Base-by-base conservation (phyloP, 495 filamentous ascomycete species). In the Lasiosphaeris hirsuta region DNA sequence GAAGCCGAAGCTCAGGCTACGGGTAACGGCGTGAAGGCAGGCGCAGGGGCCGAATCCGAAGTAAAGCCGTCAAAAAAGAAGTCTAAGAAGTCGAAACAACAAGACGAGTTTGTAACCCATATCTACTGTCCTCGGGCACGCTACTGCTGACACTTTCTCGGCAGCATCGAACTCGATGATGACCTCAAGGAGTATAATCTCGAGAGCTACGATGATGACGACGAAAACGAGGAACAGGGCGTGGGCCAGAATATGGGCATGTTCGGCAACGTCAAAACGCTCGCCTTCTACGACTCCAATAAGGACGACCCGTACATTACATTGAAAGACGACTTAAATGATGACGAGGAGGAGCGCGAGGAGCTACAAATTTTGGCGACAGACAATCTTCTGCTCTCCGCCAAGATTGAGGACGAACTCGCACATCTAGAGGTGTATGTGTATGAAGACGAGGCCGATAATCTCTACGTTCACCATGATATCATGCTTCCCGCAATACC, bases 401-500 rank as follows among this genome's bases (percentile, higher is more conserved):
- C 90, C 60, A 93, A 95, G 78, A 82, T 96, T 15, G 94, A 99
- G 72, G 94, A 99, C 61, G 94, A 97, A 63, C 88, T 99, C 23
- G 91, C 94, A 23, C 92, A 97, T 74, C 81, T 99, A 15, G 95
- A 97, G 69, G 86, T 97, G 43, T 97, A 97, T 69, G 90, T 98
- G 33, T 98, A 98, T 71, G 95, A 98, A 72, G 95, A 97, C 65
- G 75, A 69, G 54, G 91, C 85, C 9, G 94, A 96, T 67, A 97
- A 99, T 72, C 85, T 99, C 38, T 99, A 97, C 70, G 92, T 97
- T 9, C 94, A 99, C 76, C 95, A 99, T 78, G 94, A 99, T 67
- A 96, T 99, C 63, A 97, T 99, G 94, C 84, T 99, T 40, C 94
- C 94, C 14, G 92, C 92, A 34, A 96, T 97, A 72, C 94, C 94